Percentiles rank a stretch among this genome's conserved stretches.
Evolutionary conservation across 345 rosid genomes (phyloP).

Genomic region (Lepidium didymum): DNA sequence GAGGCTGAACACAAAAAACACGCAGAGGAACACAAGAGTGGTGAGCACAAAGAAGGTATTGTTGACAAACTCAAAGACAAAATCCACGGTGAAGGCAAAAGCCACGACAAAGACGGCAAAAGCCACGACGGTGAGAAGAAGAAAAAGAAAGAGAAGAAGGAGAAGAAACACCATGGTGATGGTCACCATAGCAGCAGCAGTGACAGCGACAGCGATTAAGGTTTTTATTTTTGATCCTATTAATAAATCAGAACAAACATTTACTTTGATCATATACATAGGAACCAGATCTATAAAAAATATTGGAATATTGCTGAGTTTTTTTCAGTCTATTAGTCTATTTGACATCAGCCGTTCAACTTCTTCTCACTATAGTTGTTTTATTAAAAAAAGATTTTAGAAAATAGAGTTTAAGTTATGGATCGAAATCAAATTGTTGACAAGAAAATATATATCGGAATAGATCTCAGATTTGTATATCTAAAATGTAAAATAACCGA

Average conservation of each 20-base stretch:
- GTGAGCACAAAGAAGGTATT: slow-evolving; percentile 44
- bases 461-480: too few relatives aligned
- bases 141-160: slow-evolving; percentile 44
- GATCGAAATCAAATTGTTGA: too few relatives aligned
- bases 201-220: slow-evolving; percentile 64
- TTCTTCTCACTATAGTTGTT: too few relatives aligned
- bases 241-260: background rate
- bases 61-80: slow-evolving; percentile 34
- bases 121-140: slow-evolving; percentile 27
- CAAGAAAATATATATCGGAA: too few relatives aligned
- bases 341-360: too few relatives aligned
- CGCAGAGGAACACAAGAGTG: slow-evolving; percentile 27
- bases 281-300: too few relatives aligned
- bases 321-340: too few relatives aligned
- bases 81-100: slow-evolving; percentile 35
- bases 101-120: slow-evolving; percentile 11
- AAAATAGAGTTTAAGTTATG: too few relatives aligned
- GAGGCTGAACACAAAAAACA: slow-evolving; percentile 26
- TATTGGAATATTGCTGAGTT: too few relatives aligned
- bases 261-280: background rate
- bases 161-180: slow-evolving; percentile 34
- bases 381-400: too few relatives aligned
- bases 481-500: too few relatives aligned
- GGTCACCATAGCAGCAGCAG: slow-evolving; percentile 55
- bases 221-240: background rate